These are phyloP conservation scores for Penicillium mononematosum DNA, from an alignment of 495 filamentous ascomycete species.

Conservation along the genomic window DNA sequence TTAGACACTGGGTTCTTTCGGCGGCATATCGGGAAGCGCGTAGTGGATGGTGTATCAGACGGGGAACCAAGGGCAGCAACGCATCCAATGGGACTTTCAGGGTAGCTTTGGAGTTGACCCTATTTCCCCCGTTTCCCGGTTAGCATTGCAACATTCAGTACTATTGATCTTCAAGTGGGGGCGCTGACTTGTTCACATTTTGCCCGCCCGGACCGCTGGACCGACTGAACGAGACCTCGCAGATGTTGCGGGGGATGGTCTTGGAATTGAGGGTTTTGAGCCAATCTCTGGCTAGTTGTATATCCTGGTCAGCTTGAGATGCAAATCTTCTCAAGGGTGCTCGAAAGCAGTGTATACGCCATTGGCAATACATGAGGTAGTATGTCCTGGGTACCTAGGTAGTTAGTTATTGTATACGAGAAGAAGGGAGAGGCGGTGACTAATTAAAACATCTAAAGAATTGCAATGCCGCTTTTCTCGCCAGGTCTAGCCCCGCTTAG, in stretches of 20 bases:
- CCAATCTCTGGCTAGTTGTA: slow-evolving; percentile 76
- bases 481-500: slow-evolving; percentile 10
- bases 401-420: background rate
- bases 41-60: slow-evolving; percentile 61
- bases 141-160: slow-evolving; percentile 13
- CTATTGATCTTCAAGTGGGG: slow-evolving; percentile 4
- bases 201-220: slow-evolving; percentile 95
- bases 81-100: slow-evolving; percentile 59
- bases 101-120: slow-evolving; percentile 91
- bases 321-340: slow-evolving; percentile 13
- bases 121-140: slow-evolving; percentile 32
- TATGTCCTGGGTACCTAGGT: no score
- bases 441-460: slow-evolving; percentile 14
- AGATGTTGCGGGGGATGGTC: slow-evolving; percentile 62
- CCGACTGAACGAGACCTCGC: slow-evolving; percentile 71
- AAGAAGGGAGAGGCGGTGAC: slow-evolving; percentile 2
- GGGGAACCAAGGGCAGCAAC: slow-evolving; percentile 64
- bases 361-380: slow-evolving; percentile 5
- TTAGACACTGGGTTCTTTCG: slow-evolving; percentile 56
- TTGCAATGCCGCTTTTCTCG: background rate
- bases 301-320: slow-evolving; percentile 49
- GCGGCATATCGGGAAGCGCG: slow-evolving; percentile 69
- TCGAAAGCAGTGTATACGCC: slow-evolving; percentile 2
- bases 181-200: slow-evolving; percentile 90
- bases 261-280: slow-evolving; percentile 59